phyloP scores from a whole-genome alignment of 805 yeast species.

The Ogataea pilisensis region DNA sequence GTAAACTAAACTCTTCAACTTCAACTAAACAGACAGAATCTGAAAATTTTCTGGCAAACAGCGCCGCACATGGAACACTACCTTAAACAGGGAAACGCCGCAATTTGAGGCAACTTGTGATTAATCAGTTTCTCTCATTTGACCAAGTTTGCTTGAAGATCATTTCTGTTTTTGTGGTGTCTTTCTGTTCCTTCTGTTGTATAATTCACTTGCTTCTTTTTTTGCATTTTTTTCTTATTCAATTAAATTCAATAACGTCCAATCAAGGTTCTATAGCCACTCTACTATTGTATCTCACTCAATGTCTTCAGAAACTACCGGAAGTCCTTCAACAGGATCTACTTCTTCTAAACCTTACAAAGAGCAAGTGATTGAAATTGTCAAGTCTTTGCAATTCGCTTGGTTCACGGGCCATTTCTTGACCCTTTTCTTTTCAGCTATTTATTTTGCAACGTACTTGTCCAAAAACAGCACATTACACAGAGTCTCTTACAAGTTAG shows the following conservation, averaged over 20 bases:
- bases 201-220: too few species aligned
- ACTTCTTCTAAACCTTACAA: constrained; percentile 7
- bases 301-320: neutral
- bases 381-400: constrained; percentile 57
- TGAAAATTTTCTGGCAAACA: neutral
- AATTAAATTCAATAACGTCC: neutral
- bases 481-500: constrained; percentile 49
- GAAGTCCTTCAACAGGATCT: constrained; percentile 7
- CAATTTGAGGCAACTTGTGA: too few species aligned
- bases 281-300: too few species aligned
- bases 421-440: constrained; percentile 38
- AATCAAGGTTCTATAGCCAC: too few species aligned
- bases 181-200: too few species aligned
- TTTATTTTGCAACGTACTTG: constrained; percentile 36
- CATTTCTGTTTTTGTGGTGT: too few species aligned
- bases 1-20: too few species aligned
- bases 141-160: too few species aligned
- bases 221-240: too few species aligned
- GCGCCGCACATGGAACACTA: too few species aligned
- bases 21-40: neutral
- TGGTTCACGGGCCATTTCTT: constrained; percentile 70
- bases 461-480: constrained; percentile 32
- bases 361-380: constrained; percentile 12
- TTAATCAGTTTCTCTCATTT: too few species aligned
- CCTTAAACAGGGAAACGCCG: too few species aligned